phyloP scores from a whole-genome alignment of 2,329 filamentous ascomycete species.

The Neonectria hederae region DNA sequence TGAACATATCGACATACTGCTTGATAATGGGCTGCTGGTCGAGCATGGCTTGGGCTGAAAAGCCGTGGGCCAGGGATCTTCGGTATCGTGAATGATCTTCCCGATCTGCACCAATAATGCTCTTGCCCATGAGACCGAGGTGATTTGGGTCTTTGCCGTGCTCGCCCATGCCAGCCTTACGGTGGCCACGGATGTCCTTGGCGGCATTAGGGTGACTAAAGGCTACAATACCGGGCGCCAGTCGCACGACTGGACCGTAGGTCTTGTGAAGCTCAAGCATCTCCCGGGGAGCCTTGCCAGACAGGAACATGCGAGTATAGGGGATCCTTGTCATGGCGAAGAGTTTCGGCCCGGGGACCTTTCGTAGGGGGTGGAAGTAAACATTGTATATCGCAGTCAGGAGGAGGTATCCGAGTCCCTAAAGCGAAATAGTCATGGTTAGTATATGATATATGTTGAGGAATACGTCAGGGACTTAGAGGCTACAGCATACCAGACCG shows the following conservation, averaged over 20 bases:
- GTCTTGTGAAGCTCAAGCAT: conserved; percentile 6
- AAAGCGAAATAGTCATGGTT: not conserved
- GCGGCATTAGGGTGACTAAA: conserved; percentile 16
- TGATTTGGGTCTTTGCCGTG: conserved; percentile 14
- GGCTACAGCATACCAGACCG: not conserved
- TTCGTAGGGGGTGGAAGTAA: conserved; percentile 15
- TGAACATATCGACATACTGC: conserved; percentile 41
- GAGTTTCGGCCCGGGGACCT: conserved; percentile 7
- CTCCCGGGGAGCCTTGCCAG: not conserved
- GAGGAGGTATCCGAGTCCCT: conserved; percentile 3
- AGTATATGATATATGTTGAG: not conserved
- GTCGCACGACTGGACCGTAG: conserved; percentile 7
- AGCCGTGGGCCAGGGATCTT: conserved; percentile 40
- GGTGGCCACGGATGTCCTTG: conserved; percentile 24
- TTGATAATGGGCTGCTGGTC: conserved; percentile 44
- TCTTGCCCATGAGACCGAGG: not conserved
- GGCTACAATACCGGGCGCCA: not conserved
- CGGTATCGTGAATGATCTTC: conserved; percentile 37
- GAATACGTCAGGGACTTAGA: not conserved
- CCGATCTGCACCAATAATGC: conserved; percentile 30
- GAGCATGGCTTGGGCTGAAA: conserved; percentile 43
- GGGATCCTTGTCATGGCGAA: conserved; percentile 8
- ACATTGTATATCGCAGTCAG: conserved; percentile 11
- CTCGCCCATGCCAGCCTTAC: conserved; percentile 23
- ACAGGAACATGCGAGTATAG: conserved; percentile 8